Evolutionary conservation across 352 stramenopile genomes (phyloP), one percentile per base, ranked within the genome.

Genomic region (Globisporangium rhizosaccharum): DNA sequence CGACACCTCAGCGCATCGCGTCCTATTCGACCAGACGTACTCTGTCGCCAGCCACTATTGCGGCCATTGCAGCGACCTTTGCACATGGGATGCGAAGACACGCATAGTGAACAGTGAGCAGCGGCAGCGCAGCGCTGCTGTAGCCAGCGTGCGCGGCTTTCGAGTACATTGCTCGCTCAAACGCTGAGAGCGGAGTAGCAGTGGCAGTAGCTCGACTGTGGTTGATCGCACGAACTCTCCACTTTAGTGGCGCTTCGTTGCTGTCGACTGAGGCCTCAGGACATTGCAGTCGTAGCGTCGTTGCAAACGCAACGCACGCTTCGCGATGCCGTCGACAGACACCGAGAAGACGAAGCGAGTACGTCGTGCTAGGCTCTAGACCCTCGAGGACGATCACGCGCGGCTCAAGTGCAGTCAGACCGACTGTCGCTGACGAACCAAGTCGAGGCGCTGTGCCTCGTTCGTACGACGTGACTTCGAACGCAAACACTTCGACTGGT

Each of bases 271-370:
- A 25, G 26, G 15, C n/a, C 33, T 39, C 33, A 8, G 20, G 8
- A 7, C 44, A 14, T 7, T 42, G 33, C 30, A 20, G 28, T 56
- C 26, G 41, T 1, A 37, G 37, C 10, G 74, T 79, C 7, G 63
- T 73, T 2, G 63, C 51, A 12, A 68, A 42, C 3, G 69, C 74
- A 8, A 79, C 56, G 42, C 65, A 72, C 30, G 51, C 39, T 20
- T 77, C 59, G 20, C 73, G 71, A 41, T 85, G 69, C 4, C 20
- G 33, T 25, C 57, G 66, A 17, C 60, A 64, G 12, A 85, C 58
- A 14, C 73, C 76, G 7, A 85, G 59, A 23, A 85, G 66, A 42
- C 69, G 71, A 36, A 83, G 53, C 1, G 71, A 51, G 57, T 83
- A 83, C 10, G 59, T 64, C n/a, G 65, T 68, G 11, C 63, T 51